phyloP scores from a whole-genome alignment of 1,284 basidiomycete genomes.

The Schizophyllum amplum region DNA sequence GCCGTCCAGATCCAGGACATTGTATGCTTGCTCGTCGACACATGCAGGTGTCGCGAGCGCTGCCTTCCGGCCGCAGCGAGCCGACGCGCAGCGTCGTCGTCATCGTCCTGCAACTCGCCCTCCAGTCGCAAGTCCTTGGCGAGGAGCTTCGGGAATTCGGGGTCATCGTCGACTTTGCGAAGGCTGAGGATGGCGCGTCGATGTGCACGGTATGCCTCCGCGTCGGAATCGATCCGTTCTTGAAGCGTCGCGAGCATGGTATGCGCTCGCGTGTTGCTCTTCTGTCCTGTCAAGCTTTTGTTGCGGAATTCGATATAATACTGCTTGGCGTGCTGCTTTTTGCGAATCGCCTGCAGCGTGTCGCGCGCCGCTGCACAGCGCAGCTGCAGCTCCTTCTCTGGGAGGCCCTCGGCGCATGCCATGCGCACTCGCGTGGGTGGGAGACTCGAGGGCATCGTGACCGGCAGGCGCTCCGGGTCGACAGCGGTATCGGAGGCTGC shows the following conservation, averaged over 20 bases:
- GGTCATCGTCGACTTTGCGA: background rate
- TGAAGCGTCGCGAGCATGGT: conserved; percentile 6
- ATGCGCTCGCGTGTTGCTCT: background rate
- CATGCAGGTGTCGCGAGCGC: background rate
- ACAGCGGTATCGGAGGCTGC: background rate
- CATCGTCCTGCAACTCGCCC: background rate
- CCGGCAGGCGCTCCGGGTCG: conserved; percentile 2
- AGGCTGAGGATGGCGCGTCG: too few relatives aligned
- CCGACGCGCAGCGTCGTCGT: background rate
- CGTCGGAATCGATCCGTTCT: too few relatives aligned
- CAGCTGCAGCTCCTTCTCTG: conserved; percentile 4
- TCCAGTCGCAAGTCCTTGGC: background rate
- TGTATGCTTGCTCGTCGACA: background rate
- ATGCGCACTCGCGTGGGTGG: background rate
- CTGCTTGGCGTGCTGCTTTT: conserved; percentile 7
- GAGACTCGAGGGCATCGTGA: conserved; percentile 2
- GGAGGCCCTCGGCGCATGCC: too few relatives aligned
- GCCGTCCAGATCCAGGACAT: too few relatives aligned
- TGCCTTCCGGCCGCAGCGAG: background rate
- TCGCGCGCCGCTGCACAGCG: too few relatives aligned
- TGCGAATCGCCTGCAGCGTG: too few relatives aligned
- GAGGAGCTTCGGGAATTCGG: background rate
- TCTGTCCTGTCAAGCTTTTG: conserved; percentile 9
- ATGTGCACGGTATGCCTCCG: too few relatives aligned
- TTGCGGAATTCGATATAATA: too few relatives aligned